Base-by-base conservation (phyloP, 1,284 basidiomycete genomes). In the Cutaneotrichosporon cutaneum region DNA sequence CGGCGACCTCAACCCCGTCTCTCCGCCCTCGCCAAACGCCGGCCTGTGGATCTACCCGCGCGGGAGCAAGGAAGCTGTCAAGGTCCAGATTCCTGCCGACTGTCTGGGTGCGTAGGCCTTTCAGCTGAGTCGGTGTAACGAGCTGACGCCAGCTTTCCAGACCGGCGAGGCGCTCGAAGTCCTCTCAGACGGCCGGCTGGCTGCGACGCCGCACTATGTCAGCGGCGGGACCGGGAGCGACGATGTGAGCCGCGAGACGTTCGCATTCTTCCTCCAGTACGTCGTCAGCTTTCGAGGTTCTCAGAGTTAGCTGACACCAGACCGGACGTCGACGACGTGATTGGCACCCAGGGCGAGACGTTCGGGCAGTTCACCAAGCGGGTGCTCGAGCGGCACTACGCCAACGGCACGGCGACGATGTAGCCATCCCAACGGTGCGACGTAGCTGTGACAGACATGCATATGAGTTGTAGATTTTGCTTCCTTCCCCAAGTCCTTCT, bases 181-280 rank as follows among this genome's bases (percentile, higher is more conserved):
- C 32, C 87, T 93, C 14, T 94, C 92, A 1, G 85, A 83, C 21
- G 86, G 73, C 14, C 66, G 66, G 50, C 71, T 96, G 21, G 84
- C 87, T 50, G 93, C 93, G 0, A 96, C 93, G 0, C 92, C 92
- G 9, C 93, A 97, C 70, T 95, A 90, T 69, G 93, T 96, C 39
- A 85, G 87, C 60, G 75, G 74, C 4, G 74, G 69, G 2, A 58
- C 59, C 2, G 69, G 78, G 27, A 80, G 81, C 3, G 53, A 45
- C 10, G 45, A 14, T 10, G 81, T 89, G 54, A 92, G 88, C n/a
- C 82, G 91, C 63, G 90, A 91, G 80, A 94, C 88, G 2, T 91
- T 83, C 66, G 82, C 92, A 4, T 82, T 95, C 26, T 97, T 96
- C 82, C 88, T 96, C 86, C 92, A 95, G 78, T 77, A 47, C 61